Evolutionary conservation across 345 rosid species (phyloP), one percentile per base, ranked within the genome.

Genomic region (Lagerstroemia speciosa): DNA sequence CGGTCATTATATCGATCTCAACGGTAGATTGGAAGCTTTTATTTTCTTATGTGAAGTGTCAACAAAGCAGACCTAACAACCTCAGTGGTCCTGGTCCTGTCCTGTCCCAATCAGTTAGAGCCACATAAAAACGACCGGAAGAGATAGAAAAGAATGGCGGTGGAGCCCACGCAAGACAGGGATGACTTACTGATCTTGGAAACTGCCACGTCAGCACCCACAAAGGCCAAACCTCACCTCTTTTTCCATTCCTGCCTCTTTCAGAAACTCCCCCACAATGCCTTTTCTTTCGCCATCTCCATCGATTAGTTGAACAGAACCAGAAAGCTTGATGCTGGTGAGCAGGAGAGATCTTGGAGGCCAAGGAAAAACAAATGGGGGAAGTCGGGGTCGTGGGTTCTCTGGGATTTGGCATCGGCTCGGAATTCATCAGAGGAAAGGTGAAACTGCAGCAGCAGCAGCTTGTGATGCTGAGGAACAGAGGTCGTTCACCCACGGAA

Each of bases 161-260:
- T 20, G 55, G 55, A 5, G 24, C 55, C 55, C 3, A 48, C 55
- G 20, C 24, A 1, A 19, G 3, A 32, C 37, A 32, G 22, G 12
- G 32, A 20, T 17, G 20, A 32, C 19, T 64, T 37, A 12, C 48
- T 38, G 67, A 29, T 65, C 31, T 65, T 24, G 48, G 29, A 65
- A 65, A 37, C 45, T 37, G 67, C 67, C 67, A 65, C 20, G 67
- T 40, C 67, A 65, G 52, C 67, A 24, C 7, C 43, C 10, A 5
- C 32, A 36, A 4, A 24, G 19, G 32, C 67, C 48, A 65, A 34
- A 32, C 36, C 29, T 22, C 12, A 10, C 6, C 40, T 24, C 30
- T 31, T 10, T n/a, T 34, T 41, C 31, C 20, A 15, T 38, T n/a
- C 27, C 24, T 34, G 11, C 29, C 45, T 29, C 67, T 64, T 34